A percentile compares a stretch with the other conserved stretches of the same genome.
phyloP scores from a whole-genome alignment of 148 eudicot genomes.

The Talinum fruticosum region DNA sequence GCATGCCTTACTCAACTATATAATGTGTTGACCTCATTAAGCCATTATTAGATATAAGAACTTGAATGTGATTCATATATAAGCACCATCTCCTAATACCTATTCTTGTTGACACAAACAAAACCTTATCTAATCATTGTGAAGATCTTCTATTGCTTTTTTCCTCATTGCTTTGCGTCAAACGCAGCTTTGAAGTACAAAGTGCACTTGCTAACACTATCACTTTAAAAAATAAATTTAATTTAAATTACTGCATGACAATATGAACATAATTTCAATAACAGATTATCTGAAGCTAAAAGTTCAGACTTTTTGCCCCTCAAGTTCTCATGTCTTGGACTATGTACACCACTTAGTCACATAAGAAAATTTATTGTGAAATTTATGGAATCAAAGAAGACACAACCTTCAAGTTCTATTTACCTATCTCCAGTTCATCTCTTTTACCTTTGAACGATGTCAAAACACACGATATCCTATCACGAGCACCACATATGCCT shows the following conservation, averaged over 20 bases:
- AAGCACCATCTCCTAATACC: not conserved
- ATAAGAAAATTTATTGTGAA: not conserved
- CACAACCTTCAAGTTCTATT: not conserved
- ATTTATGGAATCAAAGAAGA: not conserved
- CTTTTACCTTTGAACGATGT: not conserved
- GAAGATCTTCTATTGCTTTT: not conserved
- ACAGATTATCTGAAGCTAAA: not conserved
- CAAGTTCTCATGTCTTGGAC: not conserved
- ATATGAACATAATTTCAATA: not conserved
- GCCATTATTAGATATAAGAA: not conserved
- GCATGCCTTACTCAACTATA: not conserved
- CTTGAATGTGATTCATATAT: not conserved
- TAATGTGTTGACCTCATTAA: not conserved
- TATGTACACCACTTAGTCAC: not conserved
- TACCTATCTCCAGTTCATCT: not conserved
- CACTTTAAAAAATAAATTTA: not conserved
- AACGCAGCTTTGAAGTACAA: not conserved
- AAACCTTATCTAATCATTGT: not conserved
- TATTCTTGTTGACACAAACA: not conserved
- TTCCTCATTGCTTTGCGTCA: not conserved
- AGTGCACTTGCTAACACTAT: not conserved
- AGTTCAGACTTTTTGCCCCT: not conserved
- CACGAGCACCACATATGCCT: not conserved
- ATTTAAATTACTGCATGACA: not conserved
- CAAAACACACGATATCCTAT: not conserved